Evolutionary conservation across 1,284 basidiomycete species (phyloP), one percentile per base, ranked within the genome.

Genomic region (Grifola frondosa): DNA sequence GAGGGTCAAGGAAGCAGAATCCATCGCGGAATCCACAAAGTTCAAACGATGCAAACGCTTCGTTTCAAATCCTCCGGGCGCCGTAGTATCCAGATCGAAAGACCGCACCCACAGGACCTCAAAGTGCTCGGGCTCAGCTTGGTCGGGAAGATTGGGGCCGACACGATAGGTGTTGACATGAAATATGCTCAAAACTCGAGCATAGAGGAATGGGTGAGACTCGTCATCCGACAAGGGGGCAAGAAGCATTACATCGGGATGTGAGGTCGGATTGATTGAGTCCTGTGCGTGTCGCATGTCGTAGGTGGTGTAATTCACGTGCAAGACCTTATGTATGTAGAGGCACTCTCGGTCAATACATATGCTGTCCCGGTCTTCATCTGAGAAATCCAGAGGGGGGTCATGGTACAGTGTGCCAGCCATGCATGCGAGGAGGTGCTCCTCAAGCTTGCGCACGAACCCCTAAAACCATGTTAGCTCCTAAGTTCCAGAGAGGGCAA

Each of bases 271-370:
- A 36, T 69, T 74, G 37, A 76, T 49, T 1, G 53, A 57, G 41
- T 76, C 73, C 38, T 68, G 65, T 6, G 55, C 56, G 4, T 63
- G 58, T 1, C 59, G 57, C 11, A 71, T 39, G 38, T 77, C 64
- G 44, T 77, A 76, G 1, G 68, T 73, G 0, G 69, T 75, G 48
- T 70, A 75, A 39, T 75, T 71, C 37, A 75, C 40, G 0, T 55
- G 53, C 13, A 68, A 29, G 0, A 50, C 49, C 15, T 62, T 58
- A 40, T 65, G 59, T 0, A 32, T 34, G 43, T 67, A 72, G 0
- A 75, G 53, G 2, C 32, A 23, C 25, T 64, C 42, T 12, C 64
- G 39, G 2, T 39, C 21, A 17, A 72, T 53, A 3, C 41, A 44
- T 13, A 59, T 50, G 10, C 10, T n/a, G 10, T 37, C 22, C 2